Conservation (phyloP, 257 asterid genomes). For the Solanum tacnaense region DNA sequence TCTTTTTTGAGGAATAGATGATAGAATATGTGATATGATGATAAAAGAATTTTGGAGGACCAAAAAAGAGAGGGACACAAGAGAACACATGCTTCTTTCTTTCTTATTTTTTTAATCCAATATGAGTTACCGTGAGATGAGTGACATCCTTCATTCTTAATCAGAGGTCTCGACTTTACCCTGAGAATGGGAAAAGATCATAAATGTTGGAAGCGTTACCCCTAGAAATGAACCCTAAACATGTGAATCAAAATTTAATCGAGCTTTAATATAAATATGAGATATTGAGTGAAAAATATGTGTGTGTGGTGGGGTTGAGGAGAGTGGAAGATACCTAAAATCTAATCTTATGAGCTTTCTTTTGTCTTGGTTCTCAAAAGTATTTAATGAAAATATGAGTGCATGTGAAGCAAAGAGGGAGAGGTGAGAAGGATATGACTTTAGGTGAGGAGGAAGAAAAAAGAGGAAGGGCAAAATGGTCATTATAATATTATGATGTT, state of each 20-base stretch:
- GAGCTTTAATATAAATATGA: not conserved
- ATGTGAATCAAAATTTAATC: not conserved
- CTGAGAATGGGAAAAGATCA: not conserved
- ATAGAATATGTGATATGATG: not conserved
- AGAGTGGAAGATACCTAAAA: not conserved
- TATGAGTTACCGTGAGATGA: not conserved
- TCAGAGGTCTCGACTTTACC: not conserved
- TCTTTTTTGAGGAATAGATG: not conserved
- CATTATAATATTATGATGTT: not conserved
- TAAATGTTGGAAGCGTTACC: fast-evolving
- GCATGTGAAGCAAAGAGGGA: constrained; percentile 41
- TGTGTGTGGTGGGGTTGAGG: not conserved
- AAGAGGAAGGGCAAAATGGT: not conserved
- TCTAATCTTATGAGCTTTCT: constrained; percentile 2
- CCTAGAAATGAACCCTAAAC: not conserved
- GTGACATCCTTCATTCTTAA: not conserved
- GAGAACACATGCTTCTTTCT: not conserved
- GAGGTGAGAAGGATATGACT: not conserved
- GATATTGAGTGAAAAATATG: not conserved
- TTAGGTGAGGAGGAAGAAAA: not conserved
- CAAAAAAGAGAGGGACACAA: not conserved
- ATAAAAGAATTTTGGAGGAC: not conserved
- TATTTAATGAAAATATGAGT: constrained; percentile 19
- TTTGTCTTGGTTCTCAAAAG: constrained; percentile 25
- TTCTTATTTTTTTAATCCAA: not conserved